Base-by-base conservation (phyloP, 2,329 filamentous ascomycete species). In the Sporothrix dimorphospora region DNA sequence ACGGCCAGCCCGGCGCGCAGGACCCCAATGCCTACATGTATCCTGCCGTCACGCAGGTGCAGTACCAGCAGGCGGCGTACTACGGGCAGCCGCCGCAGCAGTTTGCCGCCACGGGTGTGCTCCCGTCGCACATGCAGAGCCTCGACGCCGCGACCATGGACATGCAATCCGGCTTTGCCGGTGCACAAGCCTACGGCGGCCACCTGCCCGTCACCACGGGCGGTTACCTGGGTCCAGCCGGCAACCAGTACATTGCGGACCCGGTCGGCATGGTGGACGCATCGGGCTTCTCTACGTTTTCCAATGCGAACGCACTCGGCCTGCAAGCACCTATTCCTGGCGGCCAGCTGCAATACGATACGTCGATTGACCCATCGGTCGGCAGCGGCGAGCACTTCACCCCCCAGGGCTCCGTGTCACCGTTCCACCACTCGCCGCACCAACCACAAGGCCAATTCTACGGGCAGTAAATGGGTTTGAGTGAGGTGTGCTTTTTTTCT, bases 361-460 rank as follows among this genome's bases (percentile, higher is more conserved):
- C 75, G 55, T 74, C 81, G 70, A 75, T 79, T 34, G 78, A 80
- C 65, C 77, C 78, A 42, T 74, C 76, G 42, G 77, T 78, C 67
- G 77, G 78, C 27, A 76, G 76, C 30, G 77, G 66, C 3, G 75
- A 81, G 24, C 81, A 81, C 42, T 85, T 80, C 71, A 80, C 79
- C 27, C 80, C 80, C 21, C 81, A 81, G 47, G 83, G 83, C 7
- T 84, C 83, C 1, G 79, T 80, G 14, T 84, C 84, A 45, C 83
- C 83, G 0, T 85, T 81, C 73, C 76, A 78, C 2, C 82, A 80
- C 57, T 85, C 83, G 11, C 83, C 83, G 5, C 79, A 82, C 57
- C 81, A 78, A 72, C 78, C 77, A 14, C 80, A 81, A 53, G 78
- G 76, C 1, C 72, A 74, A n/a, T 76, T 76, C n/a, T 76, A 73